phyloP scores from a whole-genome alignment of 73 alveolate species.

The Symbiodinium natans region DNA sequence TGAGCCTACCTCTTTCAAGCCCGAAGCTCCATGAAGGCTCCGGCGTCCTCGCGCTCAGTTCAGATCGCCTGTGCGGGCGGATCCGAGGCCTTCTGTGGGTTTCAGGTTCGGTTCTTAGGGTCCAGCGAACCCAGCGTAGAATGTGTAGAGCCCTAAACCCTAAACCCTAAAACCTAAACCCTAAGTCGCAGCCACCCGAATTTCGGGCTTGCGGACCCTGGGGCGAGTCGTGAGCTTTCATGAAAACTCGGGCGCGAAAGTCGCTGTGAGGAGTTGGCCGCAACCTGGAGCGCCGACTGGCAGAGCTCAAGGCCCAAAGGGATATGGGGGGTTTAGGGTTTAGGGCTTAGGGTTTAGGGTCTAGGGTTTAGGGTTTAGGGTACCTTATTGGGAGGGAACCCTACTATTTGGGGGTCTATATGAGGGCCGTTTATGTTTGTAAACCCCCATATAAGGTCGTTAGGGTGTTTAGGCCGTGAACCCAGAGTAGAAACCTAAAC shows the following conservation, averaged over 20 bases:
- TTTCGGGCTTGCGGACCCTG: background rate
- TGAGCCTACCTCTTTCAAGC: no score
- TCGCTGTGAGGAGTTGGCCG: background rate
- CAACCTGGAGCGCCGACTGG: constrained; percentile 2
- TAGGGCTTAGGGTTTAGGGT: background rate
- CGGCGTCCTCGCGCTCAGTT: background rate
- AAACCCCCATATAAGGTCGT: no score
- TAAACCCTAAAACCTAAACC: no score
- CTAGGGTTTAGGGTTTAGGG: background rate
- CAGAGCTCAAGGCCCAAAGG: background rate
- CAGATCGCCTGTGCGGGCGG: constrained; percentile 6
- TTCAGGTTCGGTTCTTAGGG: background rate
- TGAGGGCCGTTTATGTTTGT: no score
- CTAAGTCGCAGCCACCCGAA: background rate
- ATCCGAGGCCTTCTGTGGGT: background rate
- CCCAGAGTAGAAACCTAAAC: no score
- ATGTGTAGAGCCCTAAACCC: no score
- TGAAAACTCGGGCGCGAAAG: background rate
- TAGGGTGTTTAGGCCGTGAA: no score
- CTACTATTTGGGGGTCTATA: no score
- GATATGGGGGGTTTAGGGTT: no score
- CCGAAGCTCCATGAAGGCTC: background rate
- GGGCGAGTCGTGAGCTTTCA: background rate
- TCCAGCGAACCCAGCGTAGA: no score
- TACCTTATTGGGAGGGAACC: no score